Base-by-base conservation (phyloP, 768 basidiomycete genomes). In the Trametes sanguinea region DNA sequence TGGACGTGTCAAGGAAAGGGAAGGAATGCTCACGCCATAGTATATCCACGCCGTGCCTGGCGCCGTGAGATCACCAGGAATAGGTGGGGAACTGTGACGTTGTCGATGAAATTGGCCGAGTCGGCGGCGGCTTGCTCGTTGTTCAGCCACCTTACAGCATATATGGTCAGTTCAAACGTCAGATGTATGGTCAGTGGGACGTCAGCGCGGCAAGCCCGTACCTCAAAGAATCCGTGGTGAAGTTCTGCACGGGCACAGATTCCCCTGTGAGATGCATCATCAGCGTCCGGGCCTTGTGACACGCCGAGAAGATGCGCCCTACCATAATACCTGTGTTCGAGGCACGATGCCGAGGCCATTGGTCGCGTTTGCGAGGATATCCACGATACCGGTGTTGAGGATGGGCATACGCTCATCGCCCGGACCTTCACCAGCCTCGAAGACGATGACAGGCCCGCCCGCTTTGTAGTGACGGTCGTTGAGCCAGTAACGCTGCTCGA, bases 261-360 rank as follows among this genome's bases (percentile, higher is more conserved):
- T 83, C 72, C 17, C 89, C 88, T 89, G 62, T 39, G 22, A 22
- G 35, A 11, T 53, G 29, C 1, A 1, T 22, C 32, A 37, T 61
- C n/a, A 58, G 55, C 30, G 30, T 14, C 33, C 7, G 9, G 8
- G 29, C 35, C 37, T 33, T 43, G 57, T 54, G 35, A 42, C 30
- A 4, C 50, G 10, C n/a, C 39, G n/a, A 46, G 13, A 27, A n/a
- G 44, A 14, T n/a, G 39, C 35, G 30, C 64, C 76, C 5, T 63
- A 76, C 94, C 93, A 71, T 96, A 96, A 74, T 94, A 95, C 56
- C 95, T 83, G 74, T 97, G 95, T 72, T 97, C 95, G 32, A 97
- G 81, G 81, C 27, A 97, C 84, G 53, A 97, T 83, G 17, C 90
- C 89, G 7, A 98, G 79, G 5, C 96, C 96, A 16, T 86, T 83